Conservation (phyloP, 108 stramenopile species). For the Cyclotella sp. region DNA sequence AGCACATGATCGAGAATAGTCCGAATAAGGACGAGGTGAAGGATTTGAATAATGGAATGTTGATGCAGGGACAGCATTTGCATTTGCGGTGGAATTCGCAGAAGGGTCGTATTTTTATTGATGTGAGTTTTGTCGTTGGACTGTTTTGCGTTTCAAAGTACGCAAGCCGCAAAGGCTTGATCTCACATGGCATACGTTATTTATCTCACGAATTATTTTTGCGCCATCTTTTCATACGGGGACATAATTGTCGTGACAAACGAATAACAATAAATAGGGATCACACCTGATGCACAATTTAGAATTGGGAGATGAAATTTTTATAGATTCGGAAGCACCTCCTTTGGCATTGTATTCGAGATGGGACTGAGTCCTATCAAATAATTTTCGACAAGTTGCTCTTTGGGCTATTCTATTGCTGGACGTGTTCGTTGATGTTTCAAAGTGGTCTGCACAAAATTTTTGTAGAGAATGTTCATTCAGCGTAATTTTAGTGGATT, state of each 20-base stretch:
- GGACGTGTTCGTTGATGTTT: no score
- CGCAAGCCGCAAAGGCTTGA: neutral
- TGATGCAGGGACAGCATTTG: slow-evolving; percentile 73
- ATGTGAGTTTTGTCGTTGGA: neutral
- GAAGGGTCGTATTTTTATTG: slow-evolving; percentile 72
- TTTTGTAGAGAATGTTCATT: no score
- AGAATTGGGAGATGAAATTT: slow-evolving; percentile 93
- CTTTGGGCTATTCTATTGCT: no score
- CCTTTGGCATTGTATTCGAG: slow-evolving; percentile 74
- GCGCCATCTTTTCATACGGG: no score
- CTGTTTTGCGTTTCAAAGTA: neutral
- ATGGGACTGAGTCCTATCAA: slow-evolving; percentile 2
- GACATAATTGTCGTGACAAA: no score
- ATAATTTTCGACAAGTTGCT: no score
- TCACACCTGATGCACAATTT: slow-evolving; percentile 89
- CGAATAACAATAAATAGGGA: slow-evolving; percentile 92
- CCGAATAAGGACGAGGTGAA: slow-evolving; percentile 61
- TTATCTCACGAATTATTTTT: no score
- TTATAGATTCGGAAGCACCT: slow-evolving; percentile 88
- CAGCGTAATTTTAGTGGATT: no score
- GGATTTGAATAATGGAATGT: slow-evolving; percentile 76
- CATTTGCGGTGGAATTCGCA: slow-evolving; percentile 96
- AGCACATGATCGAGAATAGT: slow-evolving; percentile 88
- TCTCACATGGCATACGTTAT: no score
- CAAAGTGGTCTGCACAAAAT: no score